Conservation (phyloP, 163 green algal species). For the Chlorella variabilis region DNA sequence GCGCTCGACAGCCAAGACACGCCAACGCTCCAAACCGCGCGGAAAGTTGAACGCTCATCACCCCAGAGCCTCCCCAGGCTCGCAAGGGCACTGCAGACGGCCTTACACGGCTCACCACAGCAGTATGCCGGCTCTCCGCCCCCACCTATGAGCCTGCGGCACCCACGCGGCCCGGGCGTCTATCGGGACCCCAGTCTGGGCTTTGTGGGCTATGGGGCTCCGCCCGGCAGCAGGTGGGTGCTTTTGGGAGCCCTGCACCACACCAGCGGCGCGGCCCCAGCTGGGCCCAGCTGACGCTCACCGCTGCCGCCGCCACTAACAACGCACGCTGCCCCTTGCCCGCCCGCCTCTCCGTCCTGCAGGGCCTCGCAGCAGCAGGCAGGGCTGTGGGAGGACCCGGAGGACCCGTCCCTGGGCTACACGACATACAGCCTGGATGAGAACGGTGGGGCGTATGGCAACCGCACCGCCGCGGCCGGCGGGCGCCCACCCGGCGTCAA, state of each 20-base stretch:
- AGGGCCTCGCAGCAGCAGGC: not conserved
- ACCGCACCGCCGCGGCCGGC: not conserved
- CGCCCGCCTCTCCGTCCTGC: not conserved
- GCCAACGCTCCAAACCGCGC: not conserved
- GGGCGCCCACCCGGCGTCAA: too few relatives aligned
- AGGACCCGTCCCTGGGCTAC: not conserved
- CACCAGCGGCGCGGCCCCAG: not conserved
- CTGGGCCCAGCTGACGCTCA: not conserved
- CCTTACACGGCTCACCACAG: too few relatives aligned
- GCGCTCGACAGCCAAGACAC: too few relatives aligned
- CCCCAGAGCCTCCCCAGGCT: too few relatives aligned
- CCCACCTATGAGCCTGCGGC: slow-evolving; percentile 11
- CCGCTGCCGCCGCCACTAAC: not conserved
- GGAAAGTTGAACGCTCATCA: not conserved
- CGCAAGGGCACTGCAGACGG: not conserved
- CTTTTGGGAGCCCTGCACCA: not conserved
- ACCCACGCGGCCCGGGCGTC: slow-evolving; percentile 2
- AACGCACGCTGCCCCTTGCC: not conserved
- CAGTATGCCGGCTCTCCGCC: too few relatives aligned
- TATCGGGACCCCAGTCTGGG: slow-evolving; percentile 14
- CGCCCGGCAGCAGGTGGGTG: not conserved
- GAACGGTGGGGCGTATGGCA: not conserved
- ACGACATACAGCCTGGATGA: slow-evolving; percentile 1
- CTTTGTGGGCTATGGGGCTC: slow-evolving; percentile 10
- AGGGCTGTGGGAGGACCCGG: too few relatives aligned